Conservation (phyloP, 2,329 filamentous ascomycete species). For the Alternaria alternata region DNA sequence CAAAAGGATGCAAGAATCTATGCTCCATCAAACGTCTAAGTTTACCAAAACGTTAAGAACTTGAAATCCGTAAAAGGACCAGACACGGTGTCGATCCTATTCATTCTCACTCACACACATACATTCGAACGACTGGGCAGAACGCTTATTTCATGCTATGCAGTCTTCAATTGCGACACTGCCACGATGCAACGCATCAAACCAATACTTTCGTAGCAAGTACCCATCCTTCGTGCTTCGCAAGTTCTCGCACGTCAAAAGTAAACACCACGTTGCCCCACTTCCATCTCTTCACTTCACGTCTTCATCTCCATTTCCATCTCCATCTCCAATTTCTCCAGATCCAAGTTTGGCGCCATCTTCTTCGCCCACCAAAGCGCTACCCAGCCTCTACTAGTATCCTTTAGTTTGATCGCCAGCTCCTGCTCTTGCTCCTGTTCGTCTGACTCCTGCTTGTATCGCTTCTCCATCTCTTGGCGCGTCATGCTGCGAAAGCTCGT, state of each 20-base stretch:
- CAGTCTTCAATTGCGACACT: neutral
- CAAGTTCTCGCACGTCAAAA: neutral
- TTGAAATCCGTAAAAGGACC: neutral
- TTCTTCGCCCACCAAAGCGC: constrained; percentile 16
- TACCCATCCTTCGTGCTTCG: neutral
- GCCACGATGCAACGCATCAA: neutral
- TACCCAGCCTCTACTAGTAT: constrained; percentile 11
- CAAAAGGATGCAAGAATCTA: too few species aligned
- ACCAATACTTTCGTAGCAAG: neutral
- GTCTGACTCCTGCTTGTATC: neutral
- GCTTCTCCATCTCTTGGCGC: constrained; percentile 3
- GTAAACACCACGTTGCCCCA: neutral
- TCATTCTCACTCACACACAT: neutral
- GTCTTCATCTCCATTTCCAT: neutral
- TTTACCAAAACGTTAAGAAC: too few species aligned
- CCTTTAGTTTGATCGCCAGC: constrained; percentile 8
- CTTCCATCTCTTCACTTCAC: neutral
- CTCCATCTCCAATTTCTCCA: constrained; percentile 5
- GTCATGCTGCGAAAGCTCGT: constrained; percentile 15
- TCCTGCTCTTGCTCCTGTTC: constrained; percentile 10
- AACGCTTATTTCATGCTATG: neutral
- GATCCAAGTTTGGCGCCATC: constrained; percentile 2
- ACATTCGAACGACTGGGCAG: too few species aligned
- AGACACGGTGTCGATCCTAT: neutral
- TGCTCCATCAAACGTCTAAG: too few species aligned